phyloP scores from a whole-genome alignment of 768 basidiomycete genomes.

The Plicaturopsis crispa region DNA sequence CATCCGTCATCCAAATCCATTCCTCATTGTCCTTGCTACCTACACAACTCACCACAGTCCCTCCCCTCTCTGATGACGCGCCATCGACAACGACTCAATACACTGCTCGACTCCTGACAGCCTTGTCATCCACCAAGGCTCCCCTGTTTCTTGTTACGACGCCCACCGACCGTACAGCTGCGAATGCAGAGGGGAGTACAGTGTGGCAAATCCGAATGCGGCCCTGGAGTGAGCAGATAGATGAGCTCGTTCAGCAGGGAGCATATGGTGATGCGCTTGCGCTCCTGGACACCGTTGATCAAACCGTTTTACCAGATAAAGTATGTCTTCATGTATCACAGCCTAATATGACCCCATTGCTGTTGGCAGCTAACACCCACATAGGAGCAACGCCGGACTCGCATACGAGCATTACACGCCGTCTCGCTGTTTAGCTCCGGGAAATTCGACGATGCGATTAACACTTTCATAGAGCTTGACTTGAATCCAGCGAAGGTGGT shows the following conservation, averaged over 20 bases:
- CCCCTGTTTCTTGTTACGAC: constrained; percentile 60
- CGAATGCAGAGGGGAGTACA: constrained; percentile 62
- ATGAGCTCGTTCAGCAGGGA: constrained; percentile 67
- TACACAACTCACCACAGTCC: constrained; percentile 58
- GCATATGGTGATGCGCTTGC: constrained; percentile 76
- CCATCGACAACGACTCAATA: constrained; percentile 29
- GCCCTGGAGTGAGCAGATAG: constrained; percentile 75
- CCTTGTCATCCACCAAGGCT: constrained; percentile 44
- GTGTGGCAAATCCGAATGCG: constrained; percentile 73
- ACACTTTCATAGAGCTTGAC: constrained; percentile 82
- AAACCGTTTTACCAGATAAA: constrained; percentile 53
- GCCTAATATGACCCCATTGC: neutral
- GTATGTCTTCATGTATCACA: constrained; percentile 23
- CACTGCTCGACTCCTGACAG: constrained; percentile 56
- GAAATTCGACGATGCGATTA: constrained; percentile 72
- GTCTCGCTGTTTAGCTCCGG: constrained; percentile 66
- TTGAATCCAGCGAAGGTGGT: constrained; percentile 92
- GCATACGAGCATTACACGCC: constrained; percentile 68
- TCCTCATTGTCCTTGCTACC: constrained; percentile 60
- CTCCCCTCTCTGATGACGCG: constrained; percentile 26
- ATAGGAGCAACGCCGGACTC: constrained; percentile 47
- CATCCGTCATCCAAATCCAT: constrained; percentile 60
- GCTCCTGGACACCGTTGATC: constrained; percentile 65
- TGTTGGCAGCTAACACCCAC: constrained; percentile 4
- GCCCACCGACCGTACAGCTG: constrained; percentile 62